These are phyloP conservation scores for Nakaseomyces nivariensis DNA, from an alignment of 1,139 yeast species.

Conservation along the genomic window DNA sequence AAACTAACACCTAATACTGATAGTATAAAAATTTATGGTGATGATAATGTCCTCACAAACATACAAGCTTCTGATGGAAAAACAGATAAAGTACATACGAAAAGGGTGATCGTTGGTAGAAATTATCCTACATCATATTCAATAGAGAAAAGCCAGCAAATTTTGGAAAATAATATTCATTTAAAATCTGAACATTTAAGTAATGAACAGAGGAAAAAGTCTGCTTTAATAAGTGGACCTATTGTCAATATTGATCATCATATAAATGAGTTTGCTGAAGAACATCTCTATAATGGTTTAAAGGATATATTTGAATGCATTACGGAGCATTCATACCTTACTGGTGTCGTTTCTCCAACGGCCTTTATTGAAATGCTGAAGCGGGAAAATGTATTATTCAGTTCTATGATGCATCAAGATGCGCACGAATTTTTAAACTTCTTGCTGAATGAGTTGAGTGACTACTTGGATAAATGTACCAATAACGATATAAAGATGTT, in stretches of 20 bases:
- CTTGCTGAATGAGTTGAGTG: slow-evolving; percentile 72
- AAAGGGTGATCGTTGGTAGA: slow-evolving; percentile 1
- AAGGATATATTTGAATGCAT: slow-evolving; percentile 81
- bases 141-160: not conserved
- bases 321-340: slow-evolving; percentile 56
- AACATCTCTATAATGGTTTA: slow-evolving; percentile 60
- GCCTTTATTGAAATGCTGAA: slow-evolving; percentile 66
- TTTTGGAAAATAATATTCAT: slow-evolving; percentile 1
- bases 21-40: not conserved
- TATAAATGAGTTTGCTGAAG: slow-evolving; percentile 14
- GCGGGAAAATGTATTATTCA: slow-evolving; percentile 71
- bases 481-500: slow-evolving; percentile 2
- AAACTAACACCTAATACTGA: not conserved
- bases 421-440: slow-evolving; percentile 94
- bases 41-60: not conserved
- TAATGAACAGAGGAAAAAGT: slow-evolving; percentile 67
- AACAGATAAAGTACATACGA: not conserved
- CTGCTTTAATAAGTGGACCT: slow-evolving; percentile 77
- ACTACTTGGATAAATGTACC: slow-evolving; percentile 35
- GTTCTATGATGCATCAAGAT: slow-evolving; percentile 94
- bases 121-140: not conserved
- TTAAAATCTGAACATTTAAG: slow-evolving; percentile 16
- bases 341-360: slow-evolving; percentile 80
- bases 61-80: not conserved
- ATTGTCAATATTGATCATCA: slow-evolving; percentile 63